A percentile compares a stretch with the other conserved stretches of the same genome.
These are phyloP conservation scores for Boechera divaricarpa DNA, from an alignment of 345 rosid genomes.

Conservation along the genomic window DNA sequence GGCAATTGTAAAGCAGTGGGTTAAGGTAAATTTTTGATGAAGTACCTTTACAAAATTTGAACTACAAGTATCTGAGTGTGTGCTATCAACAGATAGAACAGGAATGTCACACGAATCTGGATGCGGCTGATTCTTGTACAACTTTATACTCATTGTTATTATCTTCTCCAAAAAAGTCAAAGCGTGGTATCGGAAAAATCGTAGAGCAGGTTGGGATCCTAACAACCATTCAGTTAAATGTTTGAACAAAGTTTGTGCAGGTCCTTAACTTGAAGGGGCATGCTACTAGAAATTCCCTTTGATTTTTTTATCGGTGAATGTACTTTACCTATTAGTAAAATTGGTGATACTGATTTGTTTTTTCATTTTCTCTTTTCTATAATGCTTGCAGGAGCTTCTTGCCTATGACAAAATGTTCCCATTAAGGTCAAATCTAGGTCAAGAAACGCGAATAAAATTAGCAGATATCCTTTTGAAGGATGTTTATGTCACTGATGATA, in stretches of 20 bases:
- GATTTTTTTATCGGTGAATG: constrained; percentile 6
- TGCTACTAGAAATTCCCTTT: background rate
- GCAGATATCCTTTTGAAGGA: constrained; percentile 63
- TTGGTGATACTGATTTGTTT: constrained; percentile 22
- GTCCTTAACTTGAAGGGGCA: constrained; percentile 18
- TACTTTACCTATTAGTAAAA: constrained; percentile 15
- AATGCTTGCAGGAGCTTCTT: constrained; percentile 68
- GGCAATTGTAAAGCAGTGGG: constrained; percentile 87
- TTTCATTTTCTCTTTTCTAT: constrained; percentile 24
- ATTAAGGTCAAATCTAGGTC: constrained; percentile 61
- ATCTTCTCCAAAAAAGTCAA: constrained; percentile 54
- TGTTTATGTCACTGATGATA: constrained; percentile 48
- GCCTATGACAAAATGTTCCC: constrained; percentile 64
- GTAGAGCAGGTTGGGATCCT: constrained; percentile 77
- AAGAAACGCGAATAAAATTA: constrained; percentile 57
- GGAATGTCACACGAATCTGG: constrained; percentile 48
- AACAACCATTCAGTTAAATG: constrained; percentile 9
- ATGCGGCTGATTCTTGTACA: constrained; percentile 49
- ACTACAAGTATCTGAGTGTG: constrained; percentile 45
- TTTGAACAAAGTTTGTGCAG: constrained; percentile 2
- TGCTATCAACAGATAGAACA: constrained; percentile 62
- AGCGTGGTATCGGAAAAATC: constrained; percentile 56
- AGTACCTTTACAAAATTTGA: constrained; percentile 17
- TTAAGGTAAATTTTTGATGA: constrained; percentile 65
- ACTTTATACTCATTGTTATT: constrained; percentile 59